A percentile compares a stretch with the other conserved stretches of the same genome.
Conservation (phyloP, 2,329 filamentous ascomycete species). For the Nigrograna mackinnonii region DNA sequence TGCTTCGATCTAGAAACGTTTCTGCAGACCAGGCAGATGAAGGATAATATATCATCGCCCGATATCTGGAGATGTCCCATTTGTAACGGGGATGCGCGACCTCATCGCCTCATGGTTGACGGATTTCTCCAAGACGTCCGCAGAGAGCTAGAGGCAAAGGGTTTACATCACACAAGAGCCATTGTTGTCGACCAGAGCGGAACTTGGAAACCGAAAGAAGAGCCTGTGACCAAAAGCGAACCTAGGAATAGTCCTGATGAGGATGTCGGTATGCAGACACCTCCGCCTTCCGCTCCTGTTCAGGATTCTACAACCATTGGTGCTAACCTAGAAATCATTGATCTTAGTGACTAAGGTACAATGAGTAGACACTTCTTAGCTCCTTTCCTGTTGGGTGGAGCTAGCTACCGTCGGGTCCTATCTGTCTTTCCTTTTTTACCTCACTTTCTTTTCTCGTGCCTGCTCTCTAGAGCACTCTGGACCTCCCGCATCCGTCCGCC, state of each 20-base stretch:
- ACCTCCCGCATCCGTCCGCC: too few species aligned
- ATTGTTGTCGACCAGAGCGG: conserved; percentile 69
- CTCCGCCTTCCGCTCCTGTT: too few species aligned
- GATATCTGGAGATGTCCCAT: conserved; percentile 89
- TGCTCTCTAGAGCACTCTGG: too few species aligned
- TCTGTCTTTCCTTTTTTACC: neutral
- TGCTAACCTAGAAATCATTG: conserved; percentile 7
- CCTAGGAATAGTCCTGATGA: conserved; percentile 17
- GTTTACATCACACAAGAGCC: conserved; percentile 57
- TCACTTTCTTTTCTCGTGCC: too few species aligned
- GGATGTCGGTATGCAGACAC: too few species aligned
- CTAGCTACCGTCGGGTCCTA: neutral
- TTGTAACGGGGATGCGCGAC: conserved; percentile 77
- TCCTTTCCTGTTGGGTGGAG: too few species aligned
- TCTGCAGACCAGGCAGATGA: conserved; percentile 52
- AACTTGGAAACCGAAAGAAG: conserved; percentile 61
- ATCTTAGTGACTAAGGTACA: conserved; percentile 14
- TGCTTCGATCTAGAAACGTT: conserved; percentile 90
- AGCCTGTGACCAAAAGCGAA: conserved; percentile 12
- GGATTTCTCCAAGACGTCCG: conserved; percentile 71
- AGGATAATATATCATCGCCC: conserved; percentile 42
- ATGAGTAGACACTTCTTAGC: too few species aligned
- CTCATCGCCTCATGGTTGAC: conserved; percentile 71
- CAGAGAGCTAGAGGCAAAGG: conserved; percentile 53
- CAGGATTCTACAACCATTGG: too few species aligned